phyloP scores from a whole-genome alignment of 768 basidiomycete genomes.

The Dentipellis sp. region DNA sequence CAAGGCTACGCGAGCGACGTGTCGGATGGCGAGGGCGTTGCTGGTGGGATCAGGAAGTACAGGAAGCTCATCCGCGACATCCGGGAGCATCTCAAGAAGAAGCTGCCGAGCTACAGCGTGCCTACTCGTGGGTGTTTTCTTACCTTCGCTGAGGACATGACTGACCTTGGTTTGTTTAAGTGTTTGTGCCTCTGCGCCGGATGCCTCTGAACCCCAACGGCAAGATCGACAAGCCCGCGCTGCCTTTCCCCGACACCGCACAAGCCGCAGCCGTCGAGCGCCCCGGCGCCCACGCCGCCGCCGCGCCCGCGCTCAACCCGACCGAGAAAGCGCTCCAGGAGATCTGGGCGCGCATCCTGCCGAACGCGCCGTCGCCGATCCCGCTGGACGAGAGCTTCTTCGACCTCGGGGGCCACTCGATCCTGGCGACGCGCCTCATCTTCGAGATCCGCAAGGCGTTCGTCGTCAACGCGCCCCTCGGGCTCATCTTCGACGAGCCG shows the following conservation, averaged over 20 bases:
- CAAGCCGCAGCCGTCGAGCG: constrained; percentile 39
- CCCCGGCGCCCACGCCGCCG: constrained; percentile 23
- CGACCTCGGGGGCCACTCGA: constrained; percentile 97
- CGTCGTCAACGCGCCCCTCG: constrained; percentile 83
- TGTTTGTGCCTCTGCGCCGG: constrained; percentile 87
- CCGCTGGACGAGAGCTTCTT: constrained; percentile 94
- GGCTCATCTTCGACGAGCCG: constrained; percentile 85
- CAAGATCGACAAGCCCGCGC: constrained; percentile 96
- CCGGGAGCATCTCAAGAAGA: constrained; percentile 92
- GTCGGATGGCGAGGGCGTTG: constrained; percentile 40
- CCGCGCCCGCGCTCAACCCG: constrained; percentile 19
- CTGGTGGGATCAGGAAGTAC: constrained; percentile 77
- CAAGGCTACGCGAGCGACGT: constrained; percentile 66
- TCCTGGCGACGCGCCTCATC: constrained; percentile 92
- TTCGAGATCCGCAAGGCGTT: constrained; percentile 94
- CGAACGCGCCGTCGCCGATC: constrained; percentile 66
- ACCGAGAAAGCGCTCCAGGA: constrained; percentile 75
- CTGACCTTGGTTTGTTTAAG: constrained; percentile 28
- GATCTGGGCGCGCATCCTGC: constrained; percentile 82
- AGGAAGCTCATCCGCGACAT: constrained; percentile 87
- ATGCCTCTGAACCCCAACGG: constrained; percentile 99
- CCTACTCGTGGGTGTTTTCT: constrained; percentile 60
- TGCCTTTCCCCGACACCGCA: constrained; percentile 97
- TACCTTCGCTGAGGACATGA: constrained; percentile 3
- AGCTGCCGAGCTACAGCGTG: constrained; percentile 89